Evolutionary conservation across 805 yeast species (phyloP).

Genomic region (Teunomyces pallodes): DNA sequence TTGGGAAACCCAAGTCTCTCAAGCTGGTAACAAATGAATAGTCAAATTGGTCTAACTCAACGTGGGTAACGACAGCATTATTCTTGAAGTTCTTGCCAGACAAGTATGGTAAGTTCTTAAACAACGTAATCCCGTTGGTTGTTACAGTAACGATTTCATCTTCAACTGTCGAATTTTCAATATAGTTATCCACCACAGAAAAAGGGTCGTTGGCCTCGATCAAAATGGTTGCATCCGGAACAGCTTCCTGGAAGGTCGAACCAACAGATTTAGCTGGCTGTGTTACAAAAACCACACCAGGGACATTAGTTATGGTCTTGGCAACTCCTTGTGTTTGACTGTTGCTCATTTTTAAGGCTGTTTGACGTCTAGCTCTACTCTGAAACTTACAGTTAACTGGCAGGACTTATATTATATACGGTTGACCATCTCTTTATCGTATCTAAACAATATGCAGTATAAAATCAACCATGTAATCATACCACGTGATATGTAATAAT

Average conservation of each 20-base stretch:
- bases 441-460: not conserved
- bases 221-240: slow-evolving; percentile 25
- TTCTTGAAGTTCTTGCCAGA: slow-evolving; percentile 34
- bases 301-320: slow-evolving; percentile 22
- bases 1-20: slow-evolving; percentile 64
- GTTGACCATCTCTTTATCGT: slow-evolving; percentile 5
- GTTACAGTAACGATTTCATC: slow-evolving; percentile 43
- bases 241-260: slow-evolving; percentile 26
- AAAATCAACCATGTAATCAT: slow-evolving; percentile 6
- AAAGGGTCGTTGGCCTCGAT: slow-evolving; percentile 55
- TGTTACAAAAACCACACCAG: slow-evolving; percentile 40
- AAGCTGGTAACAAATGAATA: slow-evolving; percentile 67
- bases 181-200: slow-evolving; percentile 36
- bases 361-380: not conserved
- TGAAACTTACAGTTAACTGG: not conserved
- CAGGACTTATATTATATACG: not conserved
- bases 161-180: slow-evolving; percentile 13
- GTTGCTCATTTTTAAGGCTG: slow-evolving; percentile 9
- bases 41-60: slow-evolving; percentile 58
- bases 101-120: slow-evolving; percentile 61
- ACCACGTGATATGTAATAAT: slow-evolving; percentile 14
- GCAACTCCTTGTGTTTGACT: slow-evolving; percentile 25
- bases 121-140: slow-evolving; percentile 51
- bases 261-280: slow-evolving; percentile 46
- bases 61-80: slow-evolving; percentile 56